phyloP scores from a whole-genome alignment of 306 rosid species.

The Lathyrus oleraceus region DNA sequence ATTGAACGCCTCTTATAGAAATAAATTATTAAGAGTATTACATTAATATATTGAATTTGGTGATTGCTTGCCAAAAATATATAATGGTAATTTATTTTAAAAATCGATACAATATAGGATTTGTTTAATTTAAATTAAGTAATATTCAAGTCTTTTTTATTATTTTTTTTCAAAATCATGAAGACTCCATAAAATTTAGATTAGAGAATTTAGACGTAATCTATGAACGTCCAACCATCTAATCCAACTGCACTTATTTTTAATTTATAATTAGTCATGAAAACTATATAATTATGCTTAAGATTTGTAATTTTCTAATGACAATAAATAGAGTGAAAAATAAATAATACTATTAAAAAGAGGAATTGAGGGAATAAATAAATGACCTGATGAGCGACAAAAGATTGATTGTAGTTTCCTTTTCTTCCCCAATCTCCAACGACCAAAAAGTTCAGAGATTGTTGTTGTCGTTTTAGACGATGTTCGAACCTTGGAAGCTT shows the following conservation, averaged over 20 bases:
- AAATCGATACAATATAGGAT: no score
- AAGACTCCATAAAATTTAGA: no score
- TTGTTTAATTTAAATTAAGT: no score
- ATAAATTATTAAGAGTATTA: background rate
- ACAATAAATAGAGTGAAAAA: background rate
- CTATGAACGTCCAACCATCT: no score
- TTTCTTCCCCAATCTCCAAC: constrained; percentile 83
- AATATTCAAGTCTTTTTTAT: no score
- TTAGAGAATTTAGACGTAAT: no score
- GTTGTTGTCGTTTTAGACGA: constrained; percentile 25
- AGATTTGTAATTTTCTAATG: background rate
- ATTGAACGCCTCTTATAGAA: background rate
- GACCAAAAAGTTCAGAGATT: constrained; percentile 53
- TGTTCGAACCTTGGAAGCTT: constrained; percentile 45
- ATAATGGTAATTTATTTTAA: background rate
- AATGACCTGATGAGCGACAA: constrained; percentile 60
- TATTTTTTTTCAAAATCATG: no score
- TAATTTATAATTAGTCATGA: no score
- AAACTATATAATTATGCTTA: no score
- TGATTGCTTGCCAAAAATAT: background rate
- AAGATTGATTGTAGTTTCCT: constrained; percentile 62
- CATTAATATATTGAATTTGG: background rate
- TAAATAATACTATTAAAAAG: background rate
- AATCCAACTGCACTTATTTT: no score
- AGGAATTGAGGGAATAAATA: no score